A percentile compares a stretch with the other conserved stretches of the same genome.
Conservation (phyloP, 352 stramenopile species). For the Globisporangium acanthophoron region DNA sequence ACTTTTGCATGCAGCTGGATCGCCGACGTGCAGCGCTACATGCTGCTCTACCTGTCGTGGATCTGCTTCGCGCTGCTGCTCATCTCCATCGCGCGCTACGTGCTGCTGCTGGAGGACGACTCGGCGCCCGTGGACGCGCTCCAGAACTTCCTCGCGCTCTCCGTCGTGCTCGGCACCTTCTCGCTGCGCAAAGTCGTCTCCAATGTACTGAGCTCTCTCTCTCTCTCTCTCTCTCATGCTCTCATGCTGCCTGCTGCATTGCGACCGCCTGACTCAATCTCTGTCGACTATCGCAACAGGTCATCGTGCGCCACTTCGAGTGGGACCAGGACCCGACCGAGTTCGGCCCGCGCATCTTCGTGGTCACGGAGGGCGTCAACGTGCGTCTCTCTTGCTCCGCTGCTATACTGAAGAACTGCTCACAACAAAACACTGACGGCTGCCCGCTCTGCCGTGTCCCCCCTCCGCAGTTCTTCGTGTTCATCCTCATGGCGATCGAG, state of each 20-base stretch:
- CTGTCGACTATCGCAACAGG: conserved; percentile 18
- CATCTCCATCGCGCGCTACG: conserved; percentile 40
- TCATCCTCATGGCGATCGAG: conserved; percentile 73
- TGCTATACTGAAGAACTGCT: neutral
- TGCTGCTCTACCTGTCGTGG: conserved; percentile 77
- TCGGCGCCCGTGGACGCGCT: conserved; percentile 45
- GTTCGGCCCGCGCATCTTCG: conserved; percentile 73
- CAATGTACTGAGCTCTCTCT: conserved; percentile 33
- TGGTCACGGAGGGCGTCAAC: conserved; percentile 73
- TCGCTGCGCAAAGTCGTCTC: conserved; percentile 69
- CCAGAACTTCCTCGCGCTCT: conserved; percentile 52
- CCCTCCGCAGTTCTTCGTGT: conserved; percentile 40
- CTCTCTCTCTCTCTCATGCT: neutral
- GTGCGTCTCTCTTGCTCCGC: conserved; percentile 8
- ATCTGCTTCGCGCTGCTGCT: conserved; percentile 45
- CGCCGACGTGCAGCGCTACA: conserved; percentile 69
- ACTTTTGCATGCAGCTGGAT: conserved; percentile 43
- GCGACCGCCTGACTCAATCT: neutral
- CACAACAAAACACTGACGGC: neutral
- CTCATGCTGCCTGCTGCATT: neutral
- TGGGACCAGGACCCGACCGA: conserved; percentile 65
- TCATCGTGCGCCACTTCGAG: conserved; percentile 67
- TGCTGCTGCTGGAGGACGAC: conserved; percentile 50
- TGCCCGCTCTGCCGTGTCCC: too few relatives aligned
- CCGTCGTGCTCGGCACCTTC: conserved; percentile 69